phyloP scores from a whole-genome alignment of 1,284 basidiomycete genomes.

The Heterobasidion occidentale region DNA sequence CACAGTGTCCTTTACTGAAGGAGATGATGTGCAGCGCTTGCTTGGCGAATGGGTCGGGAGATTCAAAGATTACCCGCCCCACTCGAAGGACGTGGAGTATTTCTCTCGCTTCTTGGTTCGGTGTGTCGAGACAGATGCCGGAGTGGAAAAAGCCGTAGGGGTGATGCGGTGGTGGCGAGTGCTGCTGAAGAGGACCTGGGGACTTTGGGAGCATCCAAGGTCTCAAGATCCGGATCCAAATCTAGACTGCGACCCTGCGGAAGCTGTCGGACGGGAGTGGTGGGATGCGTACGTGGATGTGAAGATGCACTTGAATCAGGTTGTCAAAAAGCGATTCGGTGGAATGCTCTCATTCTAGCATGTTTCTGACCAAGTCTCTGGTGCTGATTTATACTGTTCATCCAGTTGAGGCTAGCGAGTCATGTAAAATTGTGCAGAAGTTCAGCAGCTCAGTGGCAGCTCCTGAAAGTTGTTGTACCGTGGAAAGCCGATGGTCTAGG shows the following conservation, averaged over 20 bases:
- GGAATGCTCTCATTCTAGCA: constrained; percentile 35
- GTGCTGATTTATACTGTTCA: too few relatives aligned
- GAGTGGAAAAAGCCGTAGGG: constrained; percentile 58
- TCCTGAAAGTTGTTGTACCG: too few relatives aligned
- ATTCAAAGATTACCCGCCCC: constrained; percentile 52
- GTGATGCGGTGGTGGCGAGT: constrained; percentile 78
- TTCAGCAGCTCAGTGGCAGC: too few relatives aligned
- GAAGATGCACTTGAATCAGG: constrained; percentile 52
- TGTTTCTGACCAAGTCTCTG: too few relatives aligned
- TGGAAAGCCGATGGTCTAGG: too few relatives aligned
- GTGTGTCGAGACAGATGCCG: constrained; percentile 57
- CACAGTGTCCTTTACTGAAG: constrained; percentile 48
- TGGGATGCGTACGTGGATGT: constrained; percentile 67
- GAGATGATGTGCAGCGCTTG: constrained; percentile 59
- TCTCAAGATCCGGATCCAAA: constrained; percentile 17
- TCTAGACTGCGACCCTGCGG: constrained; percentile 20
- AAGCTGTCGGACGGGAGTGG: constrained; percentile 53
- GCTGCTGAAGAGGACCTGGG: constrained; percentile 51
- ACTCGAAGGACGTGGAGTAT: constrained; percentile 60
- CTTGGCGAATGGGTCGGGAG: constrained; percentile 68
- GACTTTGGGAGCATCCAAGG: constrained; percentile 38
- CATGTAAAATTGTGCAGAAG: too few relatives aligned
- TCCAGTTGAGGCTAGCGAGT: too few relatives aligned
- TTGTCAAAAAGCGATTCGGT: constrained; percentile 57
- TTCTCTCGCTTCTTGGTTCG: constrained; percentile 65